phyloP scores from a whole-genome alignment of 768 basidiomycete species.

The Leccinum sublutescens region DNA sequence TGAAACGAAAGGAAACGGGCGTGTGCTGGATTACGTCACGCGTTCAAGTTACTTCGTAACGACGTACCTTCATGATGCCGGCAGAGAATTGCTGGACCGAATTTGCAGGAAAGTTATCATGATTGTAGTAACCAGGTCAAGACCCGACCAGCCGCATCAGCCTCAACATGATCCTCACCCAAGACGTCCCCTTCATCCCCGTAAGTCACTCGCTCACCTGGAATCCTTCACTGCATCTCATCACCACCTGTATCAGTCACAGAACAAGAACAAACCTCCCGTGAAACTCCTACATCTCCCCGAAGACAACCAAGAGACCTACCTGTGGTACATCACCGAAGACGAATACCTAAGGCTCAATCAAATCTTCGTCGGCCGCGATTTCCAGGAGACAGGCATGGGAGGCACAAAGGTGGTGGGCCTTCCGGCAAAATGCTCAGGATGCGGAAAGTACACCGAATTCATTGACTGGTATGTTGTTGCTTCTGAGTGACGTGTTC shows the following conservation, averaged over 20 bases:
- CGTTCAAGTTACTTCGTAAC: too few relatives aligned
- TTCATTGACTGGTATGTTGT: conserved; percentile 14
- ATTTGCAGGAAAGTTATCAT: too few relatives aligned
- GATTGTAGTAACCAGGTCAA: too few relatives aligned
- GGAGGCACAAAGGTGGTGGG: conserved; percentile 17
- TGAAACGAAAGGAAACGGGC: too few relatives aligned
- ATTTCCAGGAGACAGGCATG: conserved; percentile 15
- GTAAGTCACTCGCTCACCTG: neutral
- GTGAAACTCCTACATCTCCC: neutral
- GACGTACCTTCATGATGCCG: too few relatives aligned
- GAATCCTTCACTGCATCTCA: neutral
- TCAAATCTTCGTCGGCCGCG: conserved; percentile 10
- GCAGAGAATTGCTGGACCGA: too few relatives aligned
- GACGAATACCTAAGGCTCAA: conserved; percentile 18
- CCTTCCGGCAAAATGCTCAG: conserved; percentile 3
- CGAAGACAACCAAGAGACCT: neutral
- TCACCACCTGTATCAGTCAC: neutral
- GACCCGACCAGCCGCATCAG: too few relatives aligned
- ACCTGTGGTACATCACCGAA: conserved; percentile 22
- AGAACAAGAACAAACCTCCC: conserved; percentile 12
- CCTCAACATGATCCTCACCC: neutral
- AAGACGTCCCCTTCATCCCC: conserved; percentile 9
- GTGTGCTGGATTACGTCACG: too few relatives aligned
- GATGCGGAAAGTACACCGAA: conserved; percentile 18
- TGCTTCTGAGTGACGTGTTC: too few relatives aligned